phyloP scores from a whole-genome alignment of 176 grass and related monocot species.

The bread wheat (Triticum aestivum) region IWGSC_CS_RefSeq_v2.1 NC_057803.1:589748542-589749041 shows the following conservation, averaged over 20 bases:
- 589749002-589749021: not conserved
- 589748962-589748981: not conserved
- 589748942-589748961: not conserved
- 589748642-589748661: not conserved
- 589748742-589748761: not conserved
- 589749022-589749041: not conserved
- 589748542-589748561: not conserved
- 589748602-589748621: not conserved
- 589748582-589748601: not conserved
- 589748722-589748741: not conserved
- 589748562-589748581: not conserved
- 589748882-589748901: not conserved
- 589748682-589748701: not conserved
- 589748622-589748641: not conserved
- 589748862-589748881: not conserved
- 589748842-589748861: not conserved
- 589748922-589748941: not conserved
- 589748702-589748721: not conserved
- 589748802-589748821: not conserved
- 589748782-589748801: not conserved
- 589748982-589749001: not conserved
- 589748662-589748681: not conserved
- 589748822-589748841: not conserved
- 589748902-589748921: not conserved
- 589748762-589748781: not conserved